Conservation (phyloP, 768 basidiomycete genomes). For the Leccinum longicurvipes region DNA sequence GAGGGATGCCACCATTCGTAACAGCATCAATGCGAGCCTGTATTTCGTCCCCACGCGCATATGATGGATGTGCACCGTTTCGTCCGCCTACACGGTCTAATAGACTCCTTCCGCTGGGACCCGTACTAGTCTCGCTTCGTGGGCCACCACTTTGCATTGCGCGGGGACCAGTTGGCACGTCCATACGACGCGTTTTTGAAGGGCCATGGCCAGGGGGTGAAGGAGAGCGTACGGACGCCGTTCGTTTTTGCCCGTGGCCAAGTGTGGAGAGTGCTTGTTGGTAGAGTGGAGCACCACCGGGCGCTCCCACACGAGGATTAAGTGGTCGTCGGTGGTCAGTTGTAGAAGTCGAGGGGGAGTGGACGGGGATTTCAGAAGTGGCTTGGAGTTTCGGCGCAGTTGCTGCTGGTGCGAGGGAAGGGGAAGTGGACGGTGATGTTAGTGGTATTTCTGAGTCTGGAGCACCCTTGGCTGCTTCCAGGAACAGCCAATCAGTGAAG, state of each 20-base stretch:
- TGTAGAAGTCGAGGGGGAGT: conserved; percentile 15
- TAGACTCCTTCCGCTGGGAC: conserved; percentile 54
- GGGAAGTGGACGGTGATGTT: conserved; percentile 28
- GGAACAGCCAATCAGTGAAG: conserved; percentile 90
- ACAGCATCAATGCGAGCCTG: conserved; percentile 80
- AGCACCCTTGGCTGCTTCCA: conserved; percentile 70
- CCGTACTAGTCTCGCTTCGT: conserved; percentile 15
- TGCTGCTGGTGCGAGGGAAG: conserved; percentile 22
- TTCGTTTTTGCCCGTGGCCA: conserved; percentile 53
- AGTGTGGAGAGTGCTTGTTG: conserved; percentile 71
- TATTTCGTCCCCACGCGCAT: conserved; percentile 58
- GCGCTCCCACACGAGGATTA: conserved; percentile 41
- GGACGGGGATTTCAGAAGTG: conserved; percentile 28
- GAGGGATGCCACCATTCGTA: conserved; percentile 48
- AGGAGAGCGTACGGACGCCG: conserved; percentile 61
- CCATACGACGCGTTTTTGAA: conserved; percentile 69
- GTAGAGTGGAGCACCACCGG: conserved; percentile 47
- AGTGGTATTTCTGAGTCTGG: conserved; percentile 46
- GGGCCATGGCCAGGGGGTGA: conserved; percentile 62
- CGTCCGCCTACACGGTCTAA: conserved; percentile 77
- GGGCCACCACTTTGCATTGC: conserved; percentile 55
- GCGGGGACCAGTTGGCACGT: conserved; percentile 81
- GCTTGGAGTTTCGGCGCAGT: conserved; percentile 25
- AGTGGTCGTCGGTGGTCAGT: conserved; percentile 34
- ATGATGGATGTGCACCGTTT: conserved; percentile 32